Base-by-base conservation (phyloP, 331 rosid genomes). In the Quercus lobata region DNA sequence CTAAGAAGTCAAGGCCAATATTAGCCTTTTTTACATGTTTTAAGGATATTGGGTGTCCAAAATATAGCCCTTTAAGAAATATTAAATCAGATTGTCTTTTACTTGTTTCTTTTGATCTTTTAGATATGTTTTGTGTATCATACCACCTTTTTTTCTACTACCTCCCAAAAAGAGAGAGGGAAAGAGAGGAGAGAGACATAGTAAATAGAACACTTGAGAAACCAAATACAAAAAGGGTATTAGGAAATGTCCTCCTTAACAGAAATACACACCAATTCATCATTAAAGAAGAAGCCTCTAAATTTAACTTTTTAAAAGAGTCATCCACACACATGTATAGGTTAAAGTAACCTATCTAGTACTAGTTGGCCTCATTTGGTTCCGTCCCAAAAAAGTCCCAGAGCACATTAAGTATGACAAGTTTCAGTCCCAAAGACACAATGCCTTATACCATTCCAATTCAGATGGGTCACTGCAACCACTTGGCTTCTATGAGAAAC, bases 231-330 rank as follows among this genome's bases (percentile, higher is more conserved):
- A 15, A 63, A 49, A 32, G 71, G 8, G 34, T 41, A 79, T 83
- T 27, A 74, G 19, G 72, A 75, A 83, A 83, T 61, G 46, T 66
- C 7, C 56, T 78, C 77, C 89, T 82, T 86, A 83, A 77, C 86
- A 75, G 37, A 87, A 78, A 63, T 2, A 8, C 52, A 79, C 60
- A 73, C 70, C 71, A 80, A 73, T 65, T 80, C 83, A 55, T 76
- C 57, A 88, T 41, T 41, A 41, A 41, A 41, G 46, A 86, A 90
- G 82, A 90, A 85, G 92, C 86, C 87, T 92, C 88, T 56, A 76
- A 81, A 76, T 69, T 76, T 57, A 14, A 71, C 34, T 76, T 81
- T 76, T 61, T 74, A 54, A 72, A 78, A 84, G 75, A 77, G 76
- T 76, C 71, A 79, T 30, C 72, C 76, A 73, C 46, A 61, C 80